Base-by-base conservation (phyloP, 169 alveolate genomes). In the Besnoitia besnoiti region DNA sequence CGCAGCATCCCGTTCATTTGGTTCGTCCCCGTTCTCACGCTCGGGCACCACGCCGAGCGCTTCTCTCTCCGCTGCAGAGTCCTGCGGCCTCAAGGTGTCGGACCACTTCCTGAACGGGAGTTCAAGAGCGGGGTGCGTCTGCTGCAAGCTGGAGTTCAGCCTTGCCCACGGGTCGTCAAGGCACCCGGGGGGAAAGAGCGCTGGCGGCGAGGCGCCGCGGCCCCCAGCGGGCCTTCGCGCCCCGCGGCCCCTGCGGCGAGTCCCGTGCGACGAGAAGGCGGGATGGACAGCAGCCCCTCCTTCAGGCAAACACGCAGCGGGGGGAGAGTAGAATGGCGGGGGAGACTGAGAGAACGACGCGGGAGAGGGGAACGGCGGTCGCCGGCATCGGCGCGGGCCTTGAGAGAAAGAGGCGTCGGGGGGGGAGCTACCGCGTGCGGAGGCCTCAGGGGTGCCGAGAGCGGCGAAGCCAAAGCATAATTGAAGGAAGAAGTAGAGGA, bases 81-180 rank as follows among this genome's bases (percentile, higher is more conserved):
- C n/a, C n/a, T n/a, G n/a, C n/a, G n/a, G n/a, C n/a, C n/a, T n/a
- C n/a, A n/a, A n/a, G n/a, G n/a, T n/a, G n/a, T n/a, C n/a, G n/a
- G n/a, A n/a, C n/a, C n/a, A n/a, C 33, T 51, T 5, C 33, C 40
- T 4, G 2, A 4, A 40, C 50, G 87, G 87, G 59, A 77, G 10
- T 37, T 77, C 39, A 51, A 77, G 87, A 37, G 16, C 40, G 14
- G 87, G 87, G 30, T 42, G 21, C 40, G 35, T 35, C 40, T 4
- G 21, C 59, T 42, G 35, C 10, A 37, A 0, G 59, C 3, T 37
- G 8, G 30, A 16, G 40, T 77, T 39, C n/a, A 77, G 59, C 61
- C 33, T 7, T n/a, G 61, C 87, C 87, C 87, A 77, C 35, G 87
- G 87, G 30, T 77, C 87, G 49, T 16, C 55, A 14, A 37, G 55